Base-by-base conservation (phyloP, 1,139 yeast genomes). In the Geotrichum fermentans region DNA sequence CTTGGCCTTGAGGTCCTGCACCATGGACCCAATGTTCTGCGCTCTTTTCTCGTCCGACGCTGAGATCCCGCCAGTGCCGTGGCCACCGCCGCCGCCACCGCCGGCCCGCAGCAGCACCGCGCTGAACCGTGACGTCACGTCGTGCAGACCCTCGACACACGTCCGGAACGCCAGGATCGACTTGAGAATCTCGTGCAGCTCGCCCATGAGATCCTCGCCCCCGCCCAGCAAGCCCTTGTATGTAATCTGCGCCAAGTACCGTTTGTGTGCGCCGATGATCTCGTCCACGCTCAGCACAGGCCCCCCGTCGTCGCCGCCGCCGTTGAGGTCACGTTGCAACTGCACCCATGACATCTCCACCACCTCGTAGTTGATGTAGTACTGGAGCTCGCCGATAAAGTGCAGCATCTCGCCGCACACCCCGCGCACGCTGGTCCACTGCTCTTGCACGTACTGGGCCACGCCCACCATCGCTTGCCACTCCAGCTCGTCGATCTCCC, bases 301-400 rank as follows among this genome's bases (percentile, higher is more conserved):
- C 13, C 43, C 39, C 46, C 21, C 55, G 32, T 40, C 11, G 14
- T 14, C 14, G 4, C 22, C 34, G 8, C 22, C 26, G 43, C 55
- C 53, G 35, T 51, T 50, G 4, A 71, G 58, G 42, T 61, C 59
- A 7, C 49, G 50, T 45, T 61, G 63, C 40, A 71, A 50, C 43
- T 56, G 55, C 5, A 55, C 56, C 74, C 74, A 71, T 13, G 71
- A 65, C 53, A 66, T 60, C 49, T 69, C 73, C 11, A 71, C 64
- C 17, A 66, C 69, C 52, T 69, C 71, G 48, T 67, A 67, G 36
- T 65, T 62, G 37, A 69, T 59, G 51, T 69, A 70, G 54, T 65
- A 63, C 52, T 69, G 73, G 28, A 71, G 55, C 52, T 69, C 73
- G 43, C 62, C 54, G 22, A 68, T 56, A 45, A 71, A 67, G 48